Base-by-base conservation (phyloP, 2,329 filamentous ascomycete species). In the Botrytis deweyae region DNA sequence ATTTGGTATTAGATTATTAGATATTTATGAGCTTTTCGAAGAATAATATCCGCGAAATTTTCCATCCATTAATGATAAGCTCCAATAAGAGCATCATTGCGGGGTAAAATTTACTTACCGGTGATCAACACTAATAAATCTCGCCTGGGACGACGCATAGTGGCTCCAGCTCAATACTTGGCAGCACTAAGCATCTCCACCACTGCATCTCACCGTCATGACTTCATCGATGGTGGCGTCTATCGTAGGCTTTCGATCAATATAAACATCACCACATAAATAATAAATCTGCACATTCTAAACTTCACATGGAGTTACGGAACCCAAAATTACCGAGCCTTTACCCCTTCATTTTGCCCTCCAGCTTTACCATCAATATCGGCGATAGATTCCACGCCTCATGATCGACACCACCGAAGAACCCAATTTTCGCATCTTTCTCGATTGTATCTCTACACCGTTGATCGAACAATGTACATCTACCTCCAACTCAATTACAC, bases 361-460 rank as follows among this genome's bases (percentile, higher is more conserved):
- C 25, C 0, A 42, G 22, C 22, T 8, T 16, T 18, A 36, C 22
- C 25, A 40, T 16, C 6, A 38, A 25, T 22, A 66, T 22, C 14
- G 29, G 49, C 25, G 49, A n/a, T 18, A 12, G 25, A 38, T 12
- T 25, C 8, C 40, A 20, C 36, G 6, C 61, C 29, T 33, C 20
- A 72, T 67, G 64, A 77, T 77, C 71, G 52, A 76, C 38, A 68
- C 77, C 61, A 80, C 80, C 25, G 80, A 84, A 73, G 82, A 84
- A 69, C 78, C 82, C 58, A 93, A 93, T 78, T 91, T 89, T 80
- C 87, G 90, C 70, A 84, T 89, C 65, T 94, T 96, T 82, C 87
- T 91, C 72, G 93, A 96, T 79, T 93, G 89, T 79, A 84, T 96
- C 75, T 92, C 92, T 14, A 88, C 88, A 25, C 86, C 89, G 0